Evolutionary conservation across 805 yeast genomes (phyloP).

Genomic region (Metschnikowia similis): DNA sequence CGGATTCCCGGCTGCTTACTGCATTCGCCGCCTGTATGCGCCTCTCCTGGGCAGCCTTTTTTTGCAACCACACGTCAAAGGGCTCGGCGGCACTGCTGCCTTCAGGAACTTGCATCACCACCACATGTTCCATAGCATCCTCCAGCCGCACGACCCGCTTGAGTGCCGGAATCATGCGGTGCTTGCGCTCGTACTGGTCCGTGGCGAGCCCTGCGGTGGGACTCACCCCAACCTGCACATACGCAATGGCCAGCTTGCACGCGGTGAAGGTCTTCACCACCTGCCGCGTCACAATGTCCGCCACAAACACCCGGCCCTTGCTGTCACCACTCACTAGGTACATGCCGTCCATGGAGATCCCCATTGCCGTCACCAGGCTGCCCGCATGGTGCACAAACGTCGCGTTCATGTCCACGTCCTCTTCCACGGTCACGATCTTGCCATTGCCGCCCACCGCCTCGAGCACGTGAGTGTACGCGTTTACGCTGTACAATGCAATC

Average conservation of each 20-base stretch:
- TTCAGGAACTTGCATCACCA: constrained; percentile 33
- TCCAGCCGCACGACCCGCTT: constrained; percentile 53
- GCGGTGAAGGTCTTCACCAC: constrained; percentile 53
- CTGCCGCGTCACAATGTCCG: constrained; percentile 70
- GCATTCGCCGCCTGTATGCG: constrained; percentile 32
- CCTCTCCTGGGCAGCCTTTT: constrained; percentile 48
- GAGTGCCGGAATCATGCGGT: constrained; percentile 55
- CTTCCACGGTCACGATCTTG: constrained; percentile 46
- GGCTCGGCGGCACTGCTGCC: constrained; percentile 26
- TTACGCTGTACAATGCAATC: constrained; percentile 46
- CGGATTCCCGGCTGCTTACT: constrained; percentile 14
- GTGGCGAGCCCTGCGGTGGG: constrained; percentile 18
- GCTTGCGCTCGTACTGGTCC: constrained; percentile 28
- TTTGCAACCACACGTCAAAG: constrained; percentile 47
- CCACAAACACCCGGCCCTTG: constrained; percentile 59
- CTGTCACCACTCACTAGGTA: constrained; percentile 68
- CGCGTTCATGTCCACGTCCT: constrained; percentile 45
- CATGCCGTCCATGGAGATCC: constrained; percentile 72
- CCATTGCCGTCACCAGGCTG: constrained; percentile 47
- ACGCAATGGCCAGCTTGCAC: constrained; percentile 33
- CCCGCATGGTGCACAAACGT: constrained; percentile 50
- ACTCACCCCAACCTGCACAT: constrained; percentile 20
- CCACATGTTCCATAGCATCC: constrained; percentile 40
- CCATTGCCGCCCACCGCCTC: constrained; percentile 61
- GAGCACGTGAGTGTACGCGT: constrained; percentile 36